Evolutionary conservation across 345 rosid species (phyloP).

Genomic region (Rhizophora apiculata): DNA sequence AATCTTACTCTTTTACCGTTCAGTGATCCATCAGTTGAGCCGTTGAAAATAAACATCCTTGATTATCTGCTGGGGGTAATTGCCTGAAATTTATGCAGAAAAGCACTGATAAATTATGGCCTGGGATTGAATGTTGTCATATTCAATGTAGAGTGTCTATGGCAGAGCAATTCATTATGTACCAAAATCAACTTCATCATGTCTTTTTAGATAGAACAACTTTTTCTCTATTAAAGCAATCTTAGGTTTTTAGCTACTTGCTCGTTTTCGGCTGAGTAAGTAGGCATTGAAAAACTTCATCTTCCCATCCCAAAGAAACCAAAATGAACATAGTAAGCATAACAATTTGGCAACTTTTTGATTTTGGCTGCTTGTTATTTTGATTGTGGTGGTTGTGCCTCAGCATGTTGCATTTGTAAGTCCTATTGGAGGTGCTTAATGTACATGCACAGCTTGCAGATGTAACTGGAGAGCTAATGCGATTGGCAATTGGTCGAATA

Average conservation of each 20-base stretch:
- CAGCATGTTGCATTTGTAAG: neutral
- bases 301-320: no score
- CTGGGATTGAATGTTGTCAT: neutral
- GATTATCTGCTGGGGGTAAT: constrained; percentile 92
- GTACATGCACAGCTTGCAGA: constrained; percentile 66
- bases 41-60: constrained; percentile 80
- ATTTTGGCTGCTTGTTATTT: neutral
- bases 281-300: no score
- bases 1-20: constrained; percentile 61
- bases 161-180: neutral
- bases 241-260: no score
- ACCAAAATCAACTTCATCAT: neutral
- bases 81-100: constrained; percentile 12
- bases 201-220: neutral
- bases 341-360: no score
- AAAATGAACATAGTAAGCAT: no score
- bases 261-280: no score
- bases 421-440: neutral
- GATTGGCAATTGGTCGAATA: constrained; percentile 86
- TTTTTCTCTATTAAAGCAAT: neutral
- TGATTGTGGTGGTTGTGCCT: neutral
- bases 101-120: neutral
- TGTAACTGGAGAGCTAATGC: constrained; percentile 95
- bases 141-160: neutral
- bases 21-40: constrained; percentile 64